Evolutionary conservation across 331 rosid species (phyloP).

Genomic region (Cydonia oblonga): DNA sequence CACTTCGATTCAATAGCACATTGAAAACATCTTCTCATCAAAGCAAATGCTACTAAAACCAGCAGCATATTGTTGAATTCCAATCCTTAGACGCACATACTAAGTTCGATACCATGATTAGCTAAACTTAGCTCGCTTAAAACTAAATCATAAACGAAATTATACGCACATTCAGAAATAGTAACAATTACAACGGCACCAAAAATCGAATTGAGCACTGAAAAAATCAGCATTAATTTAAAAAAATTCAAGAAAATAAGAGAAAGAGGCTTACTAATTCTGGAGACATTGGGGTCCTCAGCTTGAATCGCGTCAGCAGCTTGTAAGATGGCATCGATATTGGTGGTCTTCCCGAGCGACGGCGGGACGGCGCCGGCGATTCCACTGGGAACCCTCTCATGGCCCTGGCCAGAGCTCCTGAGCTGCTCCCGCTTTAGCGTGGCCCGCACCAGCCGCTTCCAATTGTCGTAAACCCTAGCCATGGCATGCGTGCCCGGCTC

Average conservation of each 20-base stretch:
- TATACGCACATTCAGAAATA: not conserved
- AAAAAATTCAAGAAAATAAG: not conserved
- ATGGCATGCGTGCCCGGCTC: constrained; percentile 25
- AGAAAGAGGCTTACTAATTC: constrained; percentile 50
- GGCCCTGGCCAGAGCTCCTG: constrained; percentile 60
- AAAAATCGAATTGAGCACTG: not conserved
- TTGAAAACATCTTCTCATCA: not conserved
- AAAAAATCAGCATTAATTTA: not conserved
- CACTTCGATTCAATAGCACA: not conserved
- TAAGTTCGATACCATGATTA: not conserved
- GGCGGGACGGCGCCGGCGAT: constrained; percentile 79
- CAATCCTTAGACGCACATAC: not conserved
- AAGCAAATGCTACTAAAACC: not conserved
- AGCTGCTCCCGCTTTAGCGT: constrained; percentile 62
- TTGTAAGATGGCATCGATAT: constrained; percentile 69
- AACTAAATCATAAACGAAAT: not conserved
- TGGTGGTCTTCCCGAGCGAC: constrained; percentile 56
- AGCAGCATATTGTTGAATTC: not conserved
- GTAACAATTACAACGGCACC: not conserved
- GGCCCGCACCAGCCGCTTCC: constrained; percentile 84
- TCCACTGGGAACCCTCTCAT: constrained; percentile 47
- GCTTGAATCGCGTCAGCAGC: constrained; percentile 88
- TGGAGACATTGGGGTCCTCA: constrained; percentile 66
- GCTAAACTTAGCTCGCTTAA: not conserved
- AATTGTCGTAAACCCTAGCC: constrained; percentile 65